Percentiles rank a stretch among this genome's conserved stretches.
Conservation (phyloP, 768 basidiomycete species). For the Candolleomyces efflorescens region DNA sequence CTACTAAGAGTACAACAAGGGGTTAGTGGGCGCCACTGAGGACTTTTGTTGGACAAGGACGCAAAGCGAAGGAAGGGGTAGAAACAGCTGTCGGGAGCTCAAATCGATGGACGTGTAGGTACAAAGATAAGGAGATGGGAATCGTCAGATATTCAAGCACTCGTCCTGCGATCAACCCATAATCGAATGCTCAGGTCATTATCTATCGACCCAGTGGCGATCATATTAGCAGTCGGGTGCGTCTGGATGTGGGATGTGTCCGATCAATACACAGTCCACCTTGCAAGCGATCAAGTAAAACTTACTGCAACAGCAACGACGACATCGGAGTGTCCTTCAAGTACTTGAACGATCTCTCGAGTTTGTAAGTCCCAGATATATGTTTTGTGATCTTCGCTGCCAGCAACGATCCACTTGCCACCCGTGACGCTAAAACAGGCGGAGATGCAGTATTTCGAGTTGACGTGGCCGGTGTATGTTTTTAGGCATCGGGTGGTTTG, state of each 20-base stretch:
- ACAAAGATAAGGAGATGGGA: slow-evolving; percentile 11
- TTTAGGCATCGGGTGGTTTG: slow-evolving; percentile 88
- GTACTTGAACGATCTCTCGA: slow-evolving; percentile 75
- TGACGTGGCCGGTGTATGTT: slow-evolving; percentile 81
- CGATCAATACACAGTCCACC: neutral
- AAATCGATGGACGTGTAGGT: slow-evolving; percentile 18
- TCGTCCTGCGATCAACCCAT: slow-evolving; percentile 60
- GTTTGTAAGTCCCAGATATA: slow-evolving; percentile 92
- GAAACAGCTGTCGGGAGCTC: neutral
- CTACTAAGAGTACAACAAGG: neutral
- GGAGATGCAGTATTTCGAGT: slow-evolving; percentile 80
- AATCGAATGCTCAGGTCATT: slow-evolving; percentile 78
- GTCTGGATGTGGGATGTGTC: slow-evolving; percentile 58
- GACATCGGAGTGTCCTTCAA: slow-evolving; percentile 67
- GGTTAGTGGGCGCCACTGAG: neutral
- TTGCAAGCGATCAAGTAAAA: slow-evolving; percentile 12
- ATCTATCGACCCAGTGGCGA: slow-evolving; percentile 85
- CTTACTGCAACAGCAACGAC: slow-evolving; percentile 78
- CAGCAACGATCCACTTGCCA: slow-evolving; percentile 87
- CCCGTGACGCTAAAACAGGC: slow-evolving; percentile 83
- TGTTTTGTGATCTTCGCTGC: slow-evolving; percentile 86
- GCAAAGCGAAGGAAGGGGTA: neutral
- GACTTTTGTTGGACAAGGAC: neutral
- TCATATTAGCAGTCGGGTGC: slow-evolving; percentile 81
- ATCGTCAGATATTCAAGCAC: neutral